phyloP scores from a whole-genome alignment of 257 asterid species.

The Solanum infundibuliforme region DNA sequence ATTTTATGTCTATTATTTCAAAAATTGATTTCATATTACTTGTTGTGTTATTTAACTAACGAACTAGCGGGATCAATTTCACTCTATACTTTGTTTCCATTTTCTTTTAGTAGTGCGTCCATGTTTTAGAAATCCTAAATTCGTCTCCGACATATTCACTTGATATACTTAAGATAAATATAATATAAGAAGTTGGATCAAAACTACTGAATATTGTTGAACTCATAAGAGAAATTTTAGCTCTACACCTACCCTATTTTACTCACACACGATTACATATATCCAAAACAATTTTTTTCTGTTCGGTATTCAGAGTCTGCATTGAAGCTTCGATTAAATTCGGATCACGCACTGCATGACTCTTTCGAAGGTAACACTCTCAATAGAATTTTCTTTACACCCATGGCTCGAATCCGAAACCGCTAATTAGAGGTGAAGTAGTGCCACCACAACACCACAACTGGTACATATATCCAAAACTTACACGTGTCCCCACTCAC shows the following conservation, averaged over 20 bases:
- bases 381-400: too few species aligned
- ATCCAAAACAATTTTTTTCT: not conserved
- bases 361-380: too few species aligned
- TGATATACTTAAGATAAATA: not conserved
- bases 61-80: not conserved
- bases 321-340: too few species aligned
- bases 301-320: too few species aligned
- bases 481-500: not conserved
- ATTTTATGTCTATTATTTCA: too few species aligned
- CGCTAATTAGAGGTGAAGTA: too few species aligned
- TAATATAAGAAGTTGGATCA: not conserved
- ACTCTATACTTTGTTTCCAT: too few species aligned
- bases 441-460: too few species aligned
- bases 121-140: not conserved
- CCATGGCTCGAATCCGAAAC: rapidly evolving
- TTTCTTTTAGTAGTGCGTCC: rapidly evolving
- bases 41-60: too few species aligned
- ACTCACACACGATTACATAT: not conserved
- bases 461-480: not conserved
- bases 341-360: too few species aligned
- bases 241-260: not conserved
- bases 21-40: too few species aligned
- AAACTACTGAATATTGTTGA: not conserved
- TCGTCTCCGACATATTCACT: too few species aligned
- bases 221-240: rapidly evolving